A percentile compares a stretch with the other conserved stretches of the same genome.
Evolutionary conservation across 1,139 yeast species (phyloP).

Genomic region (Pichia sp.): DNA sequence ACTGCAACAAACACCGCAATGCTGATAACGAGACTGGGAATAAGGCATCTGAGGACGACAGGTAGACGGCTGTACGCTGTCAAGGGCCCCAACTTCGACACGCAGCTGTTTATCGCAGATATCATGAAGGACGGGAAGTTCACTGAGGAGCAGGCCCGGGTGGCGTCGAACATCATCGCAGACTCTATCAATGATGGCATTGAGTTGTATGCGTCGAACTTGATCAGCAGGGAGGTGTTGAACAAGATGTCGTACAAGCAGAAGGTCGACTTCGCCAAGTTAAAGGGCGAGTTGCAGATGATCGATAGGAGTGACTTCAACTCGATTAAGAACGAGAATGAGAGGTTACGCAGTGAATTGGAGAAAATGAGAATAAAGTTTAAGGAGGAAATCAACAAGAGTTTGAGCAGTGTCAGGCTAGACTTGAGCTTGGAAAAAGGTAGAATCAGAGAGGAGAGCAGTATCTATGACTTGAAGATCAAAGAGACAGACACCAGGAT

Average conservation of each 20-base stretch:
- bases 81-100: constrained; percentile 60
- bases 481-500: constrained; percentile 93
- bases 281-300: constrained; percentile 84
- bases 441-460: constrained; percentile 87
- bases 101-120: constrained; percentile 68
- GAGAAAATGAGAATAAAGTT: constrained; percentile 81
- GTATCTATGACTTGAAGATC: constrained; percentile 86
- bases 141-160: constrained; percentile 70
- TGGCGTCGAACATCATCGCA: constrained; percentile 71
- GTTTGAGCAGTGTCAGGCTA: constrained; percentile 83
- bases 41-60: constrained; percentile 6
- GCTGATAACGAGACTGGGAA: constrained; percentile 4
- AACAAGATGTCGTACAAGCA: constrained; percentile 89
- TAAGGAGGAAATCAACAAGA: constrained; percentile 87
- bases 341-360: constrained; percentile 74
- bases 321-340: constrained; percentile 80
- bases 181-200: constrained; percentile 82
- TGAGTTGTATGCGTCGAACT: constrained; percentile 64
- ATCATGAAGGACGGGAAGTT: constrained; percentile 67
- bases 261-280: constrained; percentile 91
- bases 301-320: constrained; percentile 85
- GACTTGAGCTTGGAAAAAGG: constrained; percentile 94
- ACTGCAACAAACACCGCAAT: not conserved
- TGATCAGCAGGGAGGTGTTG: constrained; percentile 77
- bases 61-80: not conserved